These are phyloP conservation scores for Kuraishia borneana DNA, from an alignment of 805 yeast species.

Conservation along the genomic window DNA sequence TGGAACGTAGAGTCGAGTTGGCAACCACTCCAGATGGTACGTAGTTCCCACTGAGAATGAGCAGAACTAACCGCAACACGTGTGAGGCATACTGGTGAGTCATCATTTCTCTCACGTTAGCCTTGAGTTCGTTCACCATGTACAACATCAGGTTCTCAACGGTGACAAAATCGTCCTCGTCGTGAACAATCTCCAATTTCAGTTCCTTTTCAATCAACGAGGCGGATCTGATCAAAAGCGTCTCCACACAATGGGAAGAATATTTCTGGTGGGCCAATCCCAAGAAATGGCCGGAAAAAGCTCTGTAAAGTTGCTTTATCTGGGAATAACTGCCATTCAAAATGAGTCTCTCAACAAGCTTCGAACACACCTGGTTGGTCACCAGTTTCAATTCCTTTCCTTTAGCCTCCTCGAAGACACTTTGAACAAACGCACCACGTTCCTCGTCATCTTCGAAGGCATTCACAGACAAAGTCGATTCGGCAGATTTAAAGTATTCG, in stretches of 20 bases:
- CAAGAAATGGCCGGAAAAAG: conserved; percentile 66
- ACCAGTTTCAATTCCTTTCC: conserved; percentile 89
- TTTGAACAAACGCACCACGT: conserved; percentile 54
- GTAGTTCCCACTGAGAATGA: conserved; percentile 67
- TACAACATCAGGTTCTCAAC: conserved; percentile 58
- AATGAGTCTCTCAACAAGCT: conserved; percentile 80
- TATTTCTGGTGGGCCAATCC: conserved; percentile 77
- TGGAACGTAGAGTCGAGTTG: conserved; percentile 69
- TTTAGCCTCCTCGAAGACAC: conserved; percentile 74
- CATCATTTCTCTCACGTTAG: conserved; percentile 48
- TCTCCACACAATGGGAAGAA: conserved; percentile 88
- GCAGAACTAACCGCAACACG: conserved; percentile 60
- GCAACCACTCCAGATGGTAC: conserved; percentile 62
- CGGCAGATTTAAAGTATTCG: conserved; percentile 90
- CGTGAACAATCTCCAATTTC: conserved; percentile 19
- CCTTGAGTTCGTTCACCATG: conserved; percentile 57
- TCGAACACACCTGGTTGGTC: conserved; percentile 91
- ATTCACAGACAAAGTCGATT: conserved; percentile 70
- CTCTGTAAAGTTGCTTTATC: conserved; percentile 50
- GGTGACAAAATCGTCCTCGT: conserved; percentile 29
- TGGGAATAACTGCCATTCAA: conserved; percentile 53
- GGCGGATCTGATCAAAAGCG: conserved; percentile 67
- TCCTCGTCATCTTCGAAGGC: conserved; percentile 72
- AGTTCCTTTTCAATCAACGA: conserved; percentile 67
- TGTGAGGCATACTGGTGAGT: conserved; percentile 82